Percentiles rank a stretch among this genome's conserved stretches.
Conservation (phyloP, 2,329 filamentous ascomycete species). For the Phialocephala sp. region DNA sequence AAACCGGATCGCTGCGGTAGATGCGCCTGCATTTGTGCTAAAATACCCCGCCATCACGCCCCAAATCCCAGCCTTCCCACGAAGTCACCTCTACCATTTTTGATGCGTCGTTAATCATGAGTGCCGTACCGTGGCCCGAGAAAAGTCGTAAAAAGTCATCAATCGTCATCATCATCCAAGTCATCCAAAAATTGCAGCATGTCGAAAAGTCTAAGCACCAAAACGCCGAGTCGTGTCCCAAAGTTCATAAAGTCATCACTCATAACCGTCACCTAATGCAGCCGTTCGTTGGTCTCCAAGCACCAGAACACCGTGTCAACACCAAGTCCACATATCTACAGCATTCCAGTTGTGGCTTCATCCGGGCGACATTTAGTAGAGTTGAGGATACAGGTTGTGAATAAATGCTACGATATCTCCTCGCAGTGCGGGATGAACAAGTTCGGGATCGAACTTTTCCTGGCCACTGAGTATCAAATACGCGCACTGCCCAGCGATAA, state of each 20-base stretch:
- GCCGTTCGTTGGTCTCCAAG: slow-evolving; percentile 1
- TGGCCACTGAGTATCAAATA: slow-evolving; percentile 16
- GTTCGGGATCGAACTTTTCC: slow-evolving; percentile 22
- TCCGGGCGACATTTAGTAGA: slow-evolving; percentile 17
- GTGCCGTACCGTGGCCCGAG: slow-evolving; percentile 8
- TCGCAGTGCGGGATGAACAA: slow-evolving; percentile 19
- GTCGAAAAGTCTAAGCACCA: slow-evolving; percentile 3
- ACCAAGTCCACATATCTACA: slow-evolving; percentile 12
- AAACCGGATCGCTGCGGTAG: slow-evolving; percentile 7
- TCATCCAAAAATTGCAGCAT: slow-evolving; percentile 11
- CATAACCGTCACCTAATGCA: slow-evolving; percentile 10
- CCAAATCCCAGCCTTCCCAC: background rate
- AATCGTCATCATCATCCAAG: slow-evolving; percentile 6
- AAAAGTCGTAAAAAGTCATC: slow-evolving; percentile 12
- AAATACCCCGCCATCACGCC: slow-evolving; percentile 4
- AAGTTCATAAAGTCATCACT: slow-evolving; percentile 8
- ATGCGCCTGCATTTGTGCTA: slow-evolving; percentile 12
- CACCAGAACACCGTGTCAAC: slow-evolving; percentile 12
- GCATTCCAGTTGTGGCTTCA: background rate
- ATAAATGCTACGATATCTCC: slow-evolving; percentile 23
- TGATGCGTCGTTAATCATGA: slow-evolving; percentile 3
- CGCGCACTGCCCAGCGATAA: slow-evolving; percentile 26
- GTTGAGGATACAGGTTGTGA: slow-evolving; percentile 24
- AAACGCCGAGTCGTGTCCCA: slow-evolving; percentile 6
- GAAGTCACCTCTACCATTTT: slow-evolving; percentile 10